phyloP scores from a whole-genome alignment of 345 rosid genomes.

The Erodium maritimum region DNA sequence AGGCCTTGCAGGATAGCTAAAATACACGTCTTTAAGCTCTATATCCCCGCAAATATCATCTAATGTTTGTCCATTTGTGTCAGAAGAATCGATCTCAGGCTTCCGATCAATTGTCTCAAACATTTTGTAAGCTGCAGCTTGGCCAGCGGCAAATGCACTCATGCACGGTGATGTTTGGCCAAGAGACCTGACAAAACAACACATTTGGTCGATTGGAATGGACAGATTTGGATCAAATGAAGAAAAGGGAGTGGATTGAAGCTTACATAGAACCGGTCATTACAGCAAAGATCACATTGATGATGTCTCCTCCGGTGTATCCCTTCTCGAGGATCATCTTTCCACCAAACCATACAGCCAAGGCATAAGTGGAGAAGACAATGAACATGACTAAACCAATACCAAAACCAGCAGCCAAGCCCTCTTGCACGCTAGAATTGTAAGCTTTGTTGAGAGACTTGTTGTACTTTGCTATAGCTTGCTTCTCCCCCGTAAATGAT shows the following conservation, averaged over 20 bases:
- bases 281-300: constrained; percentile 9
- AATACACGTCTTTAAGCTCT: constrained; percentile 24
- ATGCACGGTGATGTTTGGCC: constrained; percentile 38
- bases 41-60: constrained; percentile 27
- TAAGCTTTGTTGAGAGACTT: constrained; percentile 11
- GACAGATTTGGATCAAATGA: neutral
- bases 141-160: constrained; percentile 30
- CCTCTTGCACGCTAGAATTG: constrained; percentile 10
- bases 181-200: constrained; percentile 16
- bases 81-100: constrained; percentile 26
- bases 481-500: constrained; percentile 16
- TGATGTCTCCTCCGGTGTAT: constrained; percentile 13
- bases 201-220: neutral
- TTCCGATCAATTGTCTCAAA: constrained; percentile 26
- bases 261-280: constrained; percentile 10
- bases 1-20: constrained; percentile 38
- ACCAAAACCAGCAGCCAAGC: constrained; percentile 10
- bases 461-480: constrained; percentile 8
- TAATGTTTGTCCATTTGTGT: constrained; percentile 13
- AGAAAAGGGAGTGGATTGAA: neutral
- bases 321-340: constrained; percentile 12
- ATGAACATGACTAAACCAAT: constrained; percentile 10
- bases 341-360: constrained; percentile 12
- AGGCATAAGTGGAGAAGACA: constrained; percentile 5
- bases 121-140: constrained; percentile 37